Percentiles rank a stretch among this genome's conserved stretches.
Evolutionary conservation across 208 protist genomes (phyloP).

Genomic region (Trypanosoma grayi): DNA sequence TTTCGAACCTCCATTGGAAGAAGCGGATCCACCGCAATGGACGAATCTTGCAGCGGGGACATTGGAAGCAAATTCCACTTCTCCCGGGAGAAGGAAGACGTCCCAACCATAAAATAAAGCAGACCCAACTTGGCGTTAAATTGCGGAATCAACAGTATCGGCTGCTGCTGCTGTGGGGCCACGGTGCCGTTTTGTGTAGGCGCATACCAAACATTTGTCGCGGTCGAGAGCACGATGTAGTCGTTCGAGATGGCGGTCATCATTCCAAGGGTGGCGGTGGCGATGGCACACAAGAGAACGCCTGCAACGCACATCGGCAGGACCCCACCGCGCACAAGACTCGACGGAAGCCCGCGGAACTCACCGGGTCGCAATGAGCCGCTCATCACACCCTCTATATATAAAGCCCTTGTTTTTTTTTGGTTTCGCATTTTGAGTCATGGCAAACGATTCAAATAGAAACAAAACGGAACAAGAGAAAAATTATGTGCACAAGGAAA

Average conservation of each 20-base stretch:
- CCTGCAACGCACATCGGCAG: not conserved
- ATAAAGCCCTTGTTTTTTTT: too few relatives aligned
- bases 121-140: conserved; percentile 38
- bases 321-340: not conserved
- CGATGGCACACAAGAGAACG: conserved; percentile 1
- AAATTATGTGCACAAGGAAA: not conserved
- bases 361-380: too few relatives aligned
- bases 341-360: too few relatives aligned
- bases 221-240: conserved; percentile 1
- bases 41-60: not conserved
- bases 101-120: conserved; percentile 24
- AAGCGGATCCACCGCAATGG: not conserved
- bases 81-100: conserved; percentile 25
- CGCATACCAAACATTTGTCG: conserved; percentile 6
- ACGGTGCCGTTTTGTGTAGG: not conserved
- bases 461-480: conserved; percentile 19
- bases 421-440: too few relatives aligned
- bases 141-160: conserved; percentile 39
- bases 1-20: conserved; percentile 8
- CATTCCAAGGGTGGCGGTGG: not conserved
- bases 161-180: too few relatives aligned
- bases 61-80: conserved; percentile 17
- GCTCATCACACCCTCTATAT: too few relatives aligned
- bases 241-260: not conserved
- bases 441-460: too few relatives aligned